Conservation (phyloP, 2,329 filamentous ascomycete species). For the Fusarium papillatum region DNA sequence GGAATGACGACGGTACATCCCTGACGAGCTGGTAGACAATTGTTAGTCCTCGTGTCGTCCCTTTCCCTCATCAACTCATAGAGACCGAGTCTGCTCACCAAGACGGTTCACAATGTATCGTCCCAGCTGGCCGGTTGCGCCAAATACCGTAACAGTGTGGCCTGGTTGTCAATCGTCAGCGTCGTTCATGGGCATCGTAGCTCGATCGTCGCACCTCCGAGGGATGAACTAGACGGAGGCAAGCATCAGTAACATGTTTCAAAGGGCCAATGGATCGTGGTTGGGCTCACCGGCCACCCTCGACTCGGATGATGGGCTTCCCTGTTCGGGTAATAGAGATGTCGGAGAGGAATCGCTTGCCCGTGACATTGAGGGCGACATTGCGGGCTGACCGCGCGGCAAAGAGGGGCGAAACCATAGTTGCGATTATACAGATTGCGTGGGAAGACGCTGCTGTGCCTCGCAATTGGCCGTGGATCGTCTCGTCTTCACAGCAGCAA, state of each 20-base stretch:
- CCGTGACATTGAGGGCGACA: conserved; percentile 60
- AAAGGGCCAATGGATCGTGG: conserved; percentile 37
- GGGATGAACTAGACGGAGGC: conserved; percentile 75
- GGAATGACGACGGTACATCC: conserved; percentile 96
- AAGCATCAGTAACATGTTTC: conserved; percentile 43
- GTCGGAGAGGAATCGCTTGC: conserved; percentile 77
- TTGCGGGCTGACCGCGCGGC: conserved; percentile 67
- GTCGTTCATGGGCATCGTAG: conserved; percentile 22
- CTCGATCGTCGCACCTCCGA: conserved; percentile 77
- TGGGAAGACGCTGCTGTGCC: conserved; percentile 47
- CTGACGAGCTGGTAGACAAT: conserved; percentile 75
- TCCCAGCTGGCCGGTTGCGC: conserved; percentile 94
- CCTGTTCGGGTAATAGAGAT: conserved; percentile 95
- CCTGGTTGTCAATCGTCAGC: conserved; percentile 66
- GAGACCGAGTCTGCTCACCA: conserved; percentile 60
- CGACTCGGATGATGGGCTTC: conserved; percentile 90
- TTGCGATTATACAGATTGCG: conserved; percentile 49
- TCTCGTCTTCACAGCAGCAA: conserved; percentile 37
- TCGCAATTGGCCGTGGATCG: conserved; percentile 48
- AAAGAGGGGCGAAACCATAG: conserved; percentile 70
- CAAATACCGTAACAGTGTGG: conserved; percentile 97
- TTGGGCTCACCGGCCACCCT: conserved; percentile 85
- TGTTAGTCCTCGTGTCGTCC: conserved; percentile 35
- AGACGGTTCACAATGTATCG: conserved; percentile 98
- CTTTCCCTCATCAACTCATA: neutral